Base-by-base conservation (phyloP, 1,284 basidiomycete genomes). In the Pseudozyma sp. region DNA sequence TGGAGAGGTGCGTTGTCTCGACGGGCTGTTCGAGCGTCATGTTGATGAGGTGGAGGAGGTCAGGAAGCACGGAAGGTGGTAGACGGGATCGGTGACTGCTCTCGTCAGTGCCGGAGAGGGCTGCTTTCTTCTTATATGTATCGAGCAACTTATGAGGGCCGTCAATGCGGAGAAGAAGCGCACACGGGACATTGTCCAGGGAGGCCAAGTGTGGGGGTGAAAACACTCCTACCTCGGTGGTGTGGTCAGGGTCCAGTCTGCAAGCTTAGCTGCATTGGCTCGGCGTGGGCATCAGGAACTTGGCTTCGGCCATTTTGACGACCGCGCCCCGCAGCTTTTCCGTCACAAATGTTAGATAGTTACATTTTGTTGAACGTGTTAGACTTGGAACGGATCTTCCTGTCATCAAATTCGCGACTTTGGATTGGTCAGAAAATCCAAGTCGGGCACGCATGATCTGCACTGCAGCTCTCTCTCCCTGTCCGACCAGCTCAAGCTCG, bases 351-450 rank as follows among this genome's bases (percentile, higher is more conserved):
- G 43, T 44, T 44, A 44, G 43, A 44, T 19, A 3, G 7, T 4
- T 3, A 2, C 11, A 16, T 29, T 7, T n/a, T 16, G 30, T 10
- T 16, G 8, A 14, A 16, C 17, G 19, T 11, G 43, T 34, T 49
- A 49, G 48, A 10, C n/a, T 34, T 37, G 48, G 8, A 6, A 11
- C 6, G 14, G 45, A 6, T 46, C 30, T 9, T 10, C 8, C 13
- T 10, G 13, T 9, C 29, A 35, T 10, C 52, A 54, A 66, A 66
- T 59, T 37, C 52, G 17, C 47, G 40, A 30, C 19, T 19, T 42
- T 24, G 52, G 63, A 66, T 66, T 66, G 63, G 63, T 66, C 63
- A 66, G 63, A 59, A 50, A 35, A 35, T 46, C 40, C 11, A 51
- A 37, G 14, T 42, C 51, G 33, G 31, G 19, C 29, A 11, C 19